Base-by-base conservation (phyloP, 805 yeast species). In the Wickerhamomyces chaumierensis region DNA sequence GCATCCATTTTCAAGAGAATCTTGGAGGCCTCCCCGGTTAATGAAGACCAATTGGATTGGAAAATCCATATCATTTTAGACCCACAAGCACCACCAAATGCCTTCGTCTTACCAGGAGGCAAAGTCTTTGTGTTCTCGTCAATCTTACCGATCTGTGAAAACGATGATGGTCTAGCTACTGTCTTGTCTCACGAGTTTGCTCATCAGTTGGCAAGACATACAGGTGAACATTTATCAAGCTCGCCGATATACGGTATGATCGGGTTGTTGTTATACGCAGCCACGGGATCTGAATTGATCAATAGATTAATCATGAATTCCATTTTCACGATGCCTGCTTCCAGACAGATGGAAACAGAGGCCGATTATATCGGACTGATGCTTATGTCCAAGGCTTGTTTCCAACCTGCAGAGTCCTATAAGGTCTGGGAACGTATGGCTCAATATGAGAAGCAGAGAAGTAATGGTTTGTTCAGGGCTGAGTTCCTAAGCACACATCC, bases 61-160 rank as follows among this genome's bases (percentile, higher is more conserved):
- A 65, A 73, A 46, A 74, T 92, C 21, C 85, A 85, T 54, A 82
- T 92, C 18, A 79, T 85, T 17, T 72, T 80, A 44, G 80, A 75
- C 41, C 75, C 81, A 2, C 60, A 60, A 27, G 68, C 68, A n/a
- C 88, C 94, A 14, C 97, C 98, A 3, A 92, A 92, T 61, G 98
- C 98, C 1, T 90, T 92, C 61, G 95, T 92, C 16, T 65, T 92
- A 28, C 97, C 97, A 17, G 90, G 92, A 43, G 98, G 98, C 6
- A 88, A 88, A 57, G 95, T 92, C 33, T 92, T 92, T 60, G 87
- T 92, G 16, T 85, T 83, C 53, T 68, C 80, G 35, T 74, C 83
- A 9, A 84, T 92, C 32, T 55, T 92, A 35, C 81, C 83, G 2
- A 73, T 92, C 23, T 80, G 95, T 56, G 62, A 64, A 19, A 78